These are phyloP conservation scores for Wickerhamomyces strasburgensis DNA, from an alignment of 805 yeast species.

Conservation along the genomic window DNA sequence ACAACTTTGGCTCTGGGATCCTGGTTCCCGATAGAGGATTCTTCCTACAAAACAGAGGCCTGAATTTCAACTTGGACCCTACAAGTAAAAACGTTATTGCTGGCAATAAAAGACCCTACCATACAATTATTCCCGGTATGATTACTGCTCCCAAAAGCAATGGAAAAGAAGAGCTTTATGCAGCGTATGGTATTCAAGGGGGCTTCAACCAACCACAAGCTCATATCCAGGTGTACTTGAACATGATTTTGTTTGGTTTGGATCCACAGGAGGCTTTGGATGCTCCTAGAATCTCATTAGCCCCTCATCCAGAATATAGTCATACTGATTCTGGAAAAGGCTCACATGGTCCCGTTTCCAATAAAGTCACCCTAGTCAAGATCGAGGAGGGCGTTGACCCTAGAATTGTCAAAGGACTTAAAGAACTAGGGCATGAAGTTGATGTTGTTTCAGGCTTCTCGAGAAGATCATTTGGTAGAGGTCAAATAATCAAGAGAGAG, in stretches of 20 bases:
- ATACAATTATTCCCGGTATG: slow-evolving; percentile 81
- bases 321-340: slow-evolving; percentile 51
- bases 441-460: slow-evolving; percentile 35
- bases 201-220: slow-evolving; percentile 87
- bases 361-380: slow-evolving; percentile 52
- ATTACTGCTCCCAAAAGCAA: slow-evolving; percentile 42
- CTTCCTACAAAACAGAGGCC: slow-evolving; percentile 70
- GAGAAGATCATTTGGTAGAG: slow-evolving; percentile 55
- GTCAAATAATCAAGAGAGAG: slow-evolving; percentile 61
- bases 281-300: slow-evolving; percentile 66
- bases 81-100: slow-evolving; percentile 56
- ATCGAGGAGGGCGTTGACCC: slow-evolving; percentile 60
- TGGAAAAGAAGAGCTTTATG: slow-evolving; percentile 46
- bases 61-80: slow-evolving; percentile 60
- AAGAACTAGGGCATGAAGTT: slow-evolving; percentile 54
- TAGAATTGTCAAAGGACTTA: slow-evolving; percentile 41
- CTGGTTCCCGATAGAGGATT: slow-evolving; percentile 64
- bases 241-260: slow-evolving; percentile 55
- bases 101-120: slow-evolving; percentile 72
- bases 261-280: slow-evolving; percentile 73
- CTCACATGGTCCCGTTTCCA: slow-evolving; percentile 59
- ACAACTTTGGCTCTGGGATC: slow-evolving; percentile 65
- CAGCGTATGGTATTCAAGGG: slow-evolving; percentile 81
- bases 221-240: slow-evolving; percentile 71
- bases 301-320: slow-evolving; percentile 41